phyloP scores from a whole-genome alignment of 106 monocot genomes.

The Allium sativum region DNA sequence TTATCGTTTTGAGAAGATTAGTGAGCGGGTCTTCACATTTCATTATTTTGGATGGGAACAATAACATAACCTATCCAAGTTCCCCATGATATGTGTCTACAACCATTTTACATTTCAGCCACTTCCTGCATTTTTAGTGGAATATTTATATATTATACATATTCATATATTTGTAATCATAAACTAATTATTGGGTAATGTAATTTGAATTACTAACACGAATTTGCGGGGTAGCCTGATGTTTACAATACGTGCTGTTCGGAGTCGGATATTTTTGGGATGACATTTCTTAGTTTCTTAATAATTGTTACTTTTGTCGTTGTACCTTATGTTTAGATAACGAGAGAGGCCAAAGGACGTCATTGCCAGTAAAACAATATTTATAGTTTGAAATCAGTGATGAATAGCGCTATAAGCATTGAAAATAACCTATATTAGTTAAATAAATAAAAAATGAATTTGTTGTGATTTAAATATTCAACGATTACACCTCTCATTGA shows the following conservation, averaged over 20 bases:
- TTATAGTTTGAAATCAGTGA: constrained; percentile 48
- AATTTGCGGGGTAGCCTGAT: constrained; percentile 39
- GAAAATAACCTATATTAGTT: neutral
- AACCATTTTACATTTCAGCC: constrained; percentile 49
- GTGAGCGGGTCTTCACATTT: constrained; percentile 46
- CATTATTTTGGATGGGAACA: constrained; percentile 31
- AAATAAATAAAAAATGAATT: neutral
- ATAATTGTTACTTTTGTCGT: constrained; percentile 4
- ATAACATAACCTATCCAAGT: constrained; percentile 50
- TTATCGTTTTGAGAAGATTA: constrained; percentile 41
- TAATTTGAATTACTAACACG: constrained; percentile 24
- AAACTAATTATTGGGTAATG: no score
- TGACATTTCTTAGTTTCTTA: constrained; percentile 20
- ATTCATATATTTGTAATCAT: no score
- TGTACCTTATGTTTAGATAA: constrained; percentile 40
- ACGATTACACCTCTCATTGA: neutral
- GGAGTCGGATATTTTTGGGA: constrained; percentile 21
- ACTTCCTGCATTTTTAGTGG: constrained; percentile 23
- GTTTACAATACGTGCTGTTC: constrained; percentile 56
- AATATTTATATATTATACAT: no score
- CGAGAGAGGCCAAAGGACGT: constrained; percentile 53
- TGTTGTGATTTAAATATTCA: neutral
- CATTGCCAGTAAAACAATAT: constrained; percentile 69
- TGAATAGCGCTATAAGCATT: neutral
- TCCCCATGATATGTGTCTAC: constrained; percentile 29